Base-by-base conservation (phyloP, 306 rosid genomes). In the Inga oerstediana region DNA sequence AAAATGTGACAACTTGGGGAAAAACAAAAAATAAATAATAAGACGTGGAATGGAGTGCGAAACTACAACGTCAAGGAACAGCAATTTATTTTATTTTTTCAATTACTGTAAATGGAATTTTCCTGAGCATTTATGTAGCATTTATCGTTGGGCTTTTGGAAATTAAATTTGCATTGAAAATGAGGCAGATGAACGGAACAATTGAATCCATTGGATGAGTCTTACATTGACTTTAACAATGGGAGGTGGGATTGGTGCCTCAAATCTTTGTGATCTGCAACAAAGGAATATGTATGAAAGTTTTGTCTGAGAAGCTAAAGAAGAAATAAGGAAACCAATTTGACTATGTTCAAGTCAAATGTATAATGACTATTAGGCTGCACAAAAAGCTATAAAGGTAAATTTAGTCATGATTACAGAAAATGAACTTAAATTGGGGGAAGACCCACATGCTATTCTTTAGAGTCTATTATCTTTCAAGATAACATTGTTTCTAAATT, bases 401-500 rank as follows among this genome's bases (percentile, higher is more conserved):
- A 6, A 39, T 39, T 39, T 39, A 39, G 43, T 39, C 43, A 39
- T 39, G 43, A 39, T 39, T 39, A 39, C 43, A 39, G 43, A 39
- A 39, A 39, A 39, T 39, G 1, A 39, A 39, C 43, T 39, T 39
- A 6, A 6, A 39, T 39, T 39, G 43, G 7, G 43, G 43, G 43
- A 39, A 39, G 14, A 46, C 51, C 15, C 15, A 46, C 41, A 10
- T 48, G 45, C 43, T 74, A 49, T 65, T 51, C 32, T 68, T 32
- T n/a, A 14, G n/a, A 37, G 7, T 49, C 74, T 48, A 65, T 65
- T 37, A 49, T 9, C 74, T 69, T 65, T 66, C 61, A 22, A 32
- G 22, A 49, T 39, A 46, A 8, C 56, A 49, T 45, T 83, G 56
- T 76, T 68, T 24, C 79, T 49, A 72, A 37, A 52, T 72, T 76